Percentiles rank a stretch among this genome's conserved stretches.
phyloP scores from a whole-genome alignment of 169 alveolate genomes.

The Eimeria praecox region DNA sequence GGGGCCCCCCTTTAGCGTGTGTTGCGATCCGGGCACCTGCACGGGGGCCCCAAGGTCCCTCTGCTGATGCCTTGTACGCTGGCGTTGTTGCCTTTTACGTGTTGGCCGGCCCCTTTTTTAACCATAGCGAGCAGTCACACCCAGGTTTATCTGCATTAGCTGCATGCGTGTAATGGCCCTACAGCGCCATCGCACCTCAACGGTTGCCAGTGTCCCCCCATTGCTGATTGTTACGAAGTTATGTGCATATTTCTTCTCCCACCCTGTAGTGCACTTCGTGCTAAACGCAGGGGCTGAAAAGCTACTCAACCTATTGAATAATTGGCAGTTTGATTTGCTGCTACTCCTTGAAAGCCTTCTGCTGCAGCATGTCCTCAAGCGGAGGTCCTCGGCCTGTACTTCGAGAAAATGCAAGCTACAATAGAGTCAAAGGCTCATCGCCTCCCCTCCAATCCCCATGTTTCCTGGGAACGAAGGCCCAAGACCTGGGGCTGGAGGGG shows the following conservation, averaged over 20 bases:
- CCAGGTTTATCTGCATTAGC: neutral
- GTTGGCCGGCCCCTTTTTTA: neutral
- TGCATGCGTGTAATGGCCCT: neutral
- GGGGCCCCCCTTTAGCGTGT: neutral
- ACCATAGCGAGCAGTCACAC: neutral
- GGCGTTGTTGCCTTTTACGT: neutral
- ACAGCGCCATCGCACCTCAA: neutral
- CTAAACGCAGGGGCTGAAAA: neutral
- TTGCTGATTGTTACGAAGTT: neutral
- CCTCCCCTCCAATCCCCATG: too few relatives aligned
- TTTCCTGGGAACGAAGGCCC: too few relatives aligned
- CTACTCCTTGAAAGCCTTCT: neutral
- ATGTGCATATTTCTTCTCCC: neutral
- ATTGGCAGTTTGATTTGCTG: neutral
- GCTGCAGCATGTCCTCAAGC: neutral
- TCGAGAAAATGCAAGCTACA: neutral
- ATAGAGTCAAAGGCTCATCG: too few relatives aligned
- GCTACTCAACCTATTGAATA: neutral
- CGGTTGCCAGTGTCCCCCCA: neutral
- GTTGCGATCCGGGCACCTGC: constrained; percentile 5
- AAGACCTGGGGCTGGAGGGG: too few relatives aligned
- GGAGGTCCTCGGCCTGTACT: neutral
- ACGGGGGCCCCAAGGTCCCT: constrained; percentile 16
- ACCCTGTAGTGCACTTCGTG: neutral
- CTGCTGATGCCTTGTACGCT: neutral